Base-by-base conservation (phyloP, 108 stramenopile genomes). In the Craspedostauros australis region DNA sequence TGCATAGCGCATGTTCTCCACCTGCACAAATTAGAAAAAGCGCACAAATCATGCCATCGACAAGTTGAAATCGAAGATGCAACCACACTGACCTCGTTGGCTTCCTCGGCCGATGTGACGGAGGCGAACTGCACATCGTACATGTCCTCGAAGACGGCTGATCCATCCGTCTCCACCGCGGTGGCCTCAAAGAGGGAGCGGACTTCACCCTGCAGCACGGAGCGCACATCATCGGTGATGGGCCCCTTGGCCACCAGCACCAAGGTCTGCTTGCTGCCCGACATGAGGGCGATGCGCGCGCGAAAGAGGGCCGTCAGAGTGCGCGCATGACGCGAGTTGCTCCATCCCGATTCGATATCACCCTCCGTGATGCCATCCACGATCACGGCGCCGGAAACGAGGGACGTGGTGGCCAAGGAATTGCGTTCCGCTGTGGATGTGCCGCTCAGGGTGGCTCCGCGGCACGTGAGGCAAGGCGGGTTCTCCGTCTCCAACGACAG, bases 241-340 rank as follows among this genome's bases (percentile, higher is more conserved):
- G 46, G 58, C 18, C 46, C 74, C 24, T 58, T 39, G 36, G 80
- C 69, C 21, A 64, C 76, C 57, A 86, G 59, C 28, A 84, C 62
- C 44, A 88, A 55, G 7, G 76, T 50, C 36, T 64, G 64, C 20
- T 43, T 27, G 20, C 36, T 30, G 5, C 42, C 11, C 39, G 24
- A 7, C 43, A 15, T 23, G 39, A 32, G n/a, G n/a, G 48, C 8
- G 2, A 75, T 44, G 1, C 70, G 48, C 0, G 81, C 66, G 2
- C 79, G 70, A 49, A 90, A 86, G 23, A 90, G 36, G 28, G 85
- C 84, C 0, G 79, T 79, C 27, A 90, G 54, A 5, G 88, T 90
- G 24, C 77, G 48, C 2, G 79, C 84, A 61, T 90, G 88, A 16
- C 88, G 60, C 4, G 88, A 80, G 26, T 72, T 62, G 2, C 29